Evolutionary conservation across 352 stramenopile species (phyloP).

Genomic region (Pythium monospermum): DNA sequence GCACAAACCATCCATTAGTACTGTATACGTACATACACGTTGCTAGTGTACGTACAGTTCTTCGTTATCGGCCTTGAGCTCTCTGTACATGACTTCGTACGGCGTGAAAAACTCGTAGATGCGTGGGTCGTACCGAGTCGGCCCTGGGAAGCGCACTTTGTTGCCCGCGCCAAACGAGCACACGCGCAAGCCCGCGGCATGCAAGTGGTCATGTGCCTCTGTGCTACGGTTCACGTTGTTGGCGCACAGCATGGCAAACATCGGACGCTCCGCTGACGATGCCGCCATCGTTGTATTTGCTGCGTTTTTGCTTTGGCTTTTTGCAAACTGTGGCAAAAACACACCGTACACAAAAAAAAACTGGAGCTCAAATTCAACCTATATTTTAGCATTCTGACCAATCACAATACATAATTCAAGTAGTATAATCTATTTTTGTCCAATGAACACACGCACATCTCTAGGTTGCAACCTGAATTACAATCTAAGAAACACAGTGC

Average conservation of each 20-base stretch:
- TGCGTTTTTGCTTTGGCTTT: neutral
- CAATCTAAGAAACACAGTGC: too few species aligned
- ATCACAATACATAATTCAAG: too few species aligned
- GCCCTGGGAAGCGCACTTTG: constrained; percentile 80
- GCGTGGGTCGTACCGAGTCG: constrained; percentile 63
- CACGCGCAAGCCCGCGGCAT: constrained; percentile 70
- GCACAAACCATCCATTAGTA: neutral
- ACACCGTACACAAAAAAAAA: too few species aligned
- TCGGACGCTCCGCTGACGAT: constrained; percentile 25
- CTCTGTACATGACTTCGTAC: constrained; percentile 82
- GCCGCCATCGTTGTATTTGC: constrained; percentile 5
- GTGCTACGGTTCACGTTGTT: constrained; percentile 91
- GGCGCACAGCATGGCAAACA: constrained; percentile 86
- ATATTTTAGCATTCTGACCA: too few species aligned
- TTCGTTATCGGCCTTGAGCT: constrained; percentile 77
- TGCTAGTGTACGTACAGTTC: constrained; percentile 38
- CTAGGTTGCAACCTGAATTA: neutral
- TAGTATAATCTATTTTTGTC: too few species aligned
- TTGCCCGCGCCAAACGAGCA: constrained; percentile 83
- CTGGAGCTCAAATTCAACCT: neutral
- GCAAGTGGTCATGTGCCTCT: constrained; percentile 82
- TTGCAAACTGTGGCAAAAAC: neutral
- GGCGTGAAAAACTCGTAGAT: constrained; percentile 88
- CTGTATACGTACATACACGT: neutral
- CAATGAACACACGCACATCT: constrained; percentile 11